Base-by-base conservation (phyloP, 2,329 filamentous ascomycete genomes). In the Raffaelea albimanens region DNA sequence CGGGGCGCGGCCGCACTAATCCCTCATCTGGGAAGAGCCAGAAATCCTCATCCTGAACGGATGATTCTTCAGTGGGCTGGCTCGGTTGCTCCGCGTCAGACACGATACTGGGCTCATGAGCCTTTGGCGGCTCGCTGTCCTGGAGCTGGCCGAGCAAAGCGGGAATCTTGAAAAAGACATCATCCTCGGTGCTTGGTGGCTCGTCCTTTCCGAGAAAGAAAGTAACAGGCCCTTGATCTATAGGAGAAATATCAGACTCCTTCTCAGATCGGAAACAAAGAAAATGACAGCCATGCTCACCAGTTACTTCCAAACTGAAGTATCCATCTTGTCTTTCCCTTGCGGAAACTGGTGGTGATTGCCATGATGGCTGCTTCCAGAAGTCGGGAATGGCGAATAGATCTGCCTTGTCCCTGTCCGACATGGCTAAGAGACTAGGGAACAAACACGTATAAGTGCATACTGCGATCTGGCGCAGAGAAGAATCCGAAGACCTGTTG, bases 351-450 rank as follows among this genome's bases (percentile, higher is more conserved):
- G 44, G 41, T 11, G 45, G 40, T 8, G 39, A 41, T 34, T 76
- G 62, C 61, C 73, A 72, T 54, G 64, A 69, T 2, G 81, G 78
- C 22, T 71, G 64, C 47, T 67, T 68, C 72, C 75, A 79, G 51
- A 85, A 73, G 57, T 82, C 71, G 36, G 78, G 78, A 41, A 81
- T 78, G 36, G 75, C 72, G 58, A 87, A 87, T 29, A 82, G 71
- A 58, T 82, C 65, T 43, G 74, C 68, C 46, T 64, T 58, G 38
- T 71, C 48, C 4, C 31, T 23, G 46, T 50, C 31, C 11, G 43
- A 39, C 50, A 56, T 53, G 44, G 25, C 18, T 40, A 23, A 23
- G 40, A 23, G 11, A 13, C 25, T 29, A 38, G 34, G n/a, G n/a
- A n/a, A n/a, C n/a, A n/a, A n/a, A n/a, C n/a, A n/a, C n/a, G n/a